Conservation (phyloP, 805 yeast genomes). For the Dipodascopsis uninucleata region DNA sequence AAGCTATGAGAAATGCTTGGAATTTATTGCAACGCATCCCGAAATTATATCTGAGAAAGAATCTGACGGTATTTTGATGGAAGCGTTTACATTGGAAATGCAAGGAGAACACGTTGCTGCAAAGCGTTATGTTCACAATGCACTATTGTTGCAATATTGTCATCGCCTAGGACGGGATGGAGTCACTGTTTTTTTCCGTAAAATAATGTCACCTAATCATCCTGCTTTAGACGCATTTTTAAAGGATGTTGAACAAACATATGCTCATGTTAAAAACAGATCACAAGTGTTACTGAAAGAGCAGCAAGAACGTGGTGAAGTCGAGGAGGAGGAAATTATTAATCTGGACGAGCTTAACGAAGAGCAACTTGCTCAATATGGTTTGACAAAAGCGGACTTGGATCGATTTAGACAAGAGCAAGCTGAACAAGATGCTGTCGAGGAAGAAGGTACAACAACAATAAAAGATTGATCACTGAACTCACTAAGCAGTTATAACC, state of each 20-base stretch:
- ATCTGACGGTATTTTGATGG: constrained; percentile 89
- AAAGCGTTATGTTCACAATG: constrained; percentile 69
- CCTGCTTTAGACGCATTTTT: constrained; percentile 69
- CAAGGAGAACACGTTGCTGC: constrained; percentile 54
- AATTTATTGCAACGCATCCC: constrained; percentile 52
- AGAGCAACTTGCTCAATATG: constrained; percentile 16
- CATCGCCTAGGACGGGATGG: constrained; percentile 44
- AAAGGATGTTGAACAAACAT: constrained; percentile 71
- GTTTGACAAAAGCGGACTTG: constrained; percentile 21
- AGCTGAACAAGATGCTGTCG: constrained; percentile 18
- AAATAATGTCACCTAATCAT: constrained; percentile 49
- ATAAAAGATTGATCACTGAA: too few relatives aligned
- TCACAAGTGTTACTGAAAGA: constrained; percentile 64
- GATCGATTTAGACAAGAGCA: constrained; percentile 19
- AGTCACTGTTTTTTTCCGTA: constrained; percentile 65
- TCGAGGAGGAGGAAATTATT: constrained; percentile 42
- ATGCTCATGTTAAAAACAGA: constrained; percentile 68
- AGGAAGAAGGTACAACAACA: too few relatives aligned
- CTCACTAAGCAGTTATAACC: too few relatives aligned
- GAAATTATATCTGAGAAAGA: constrained; percentile 75
- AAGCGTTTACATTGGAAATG: constrained; percentile 80
- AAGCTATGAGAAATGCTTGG: constrained; percentile 50
- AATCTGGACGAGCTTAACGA: constrained; percentile 20
- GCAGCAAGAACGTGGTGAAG: constrained; percentile 37
- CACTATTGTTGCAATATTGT: constrained; percentile 73